Conservation (phyloP, 2,329 filamentous ascomycete genomes). For the Magnaporthales sp. region DNA sequence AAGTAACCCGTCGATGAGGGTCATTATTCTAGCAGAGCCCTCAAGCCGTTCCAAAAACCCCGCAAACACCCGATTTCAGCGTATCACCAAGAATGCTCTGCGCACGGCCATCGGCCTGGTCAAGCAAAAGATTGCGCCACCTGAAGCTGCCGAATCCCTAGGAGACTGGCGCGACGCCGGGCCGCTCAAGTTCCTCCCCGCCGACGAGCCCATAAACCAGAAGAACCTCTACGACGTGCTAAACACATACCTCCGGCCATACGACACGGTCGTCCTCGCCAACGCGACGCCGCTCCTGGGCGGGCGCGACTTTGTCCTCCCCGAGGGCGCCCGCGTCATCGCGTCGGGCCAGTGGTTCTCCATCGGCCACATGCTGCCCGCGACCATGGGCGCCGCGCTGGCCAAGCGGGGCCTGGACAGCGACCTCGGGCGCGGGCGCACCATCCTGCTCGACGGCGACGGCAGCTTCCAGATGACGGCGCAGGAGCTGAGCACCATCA, state of each 20-base stretch:
- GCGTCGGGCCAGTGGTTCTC: conserved; percentile 14
- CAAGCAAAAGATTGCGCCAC: neutral
- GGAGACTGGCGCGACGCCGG: neutral
- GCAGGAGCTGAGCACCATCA: conserved; percentile 79
- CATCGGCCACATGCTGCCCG: conserved; percentile 9
- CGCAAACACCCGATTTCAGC: neutral
- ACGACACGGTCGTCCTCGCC: conserved; percentile 48
- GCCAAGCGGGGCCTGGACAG: conserved; percentile 31
- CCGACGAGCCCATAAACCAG: conserved; percentile 33
- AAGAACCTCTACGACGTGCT: conserved; percentile 38
- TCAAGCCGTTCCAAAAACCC: neutral
- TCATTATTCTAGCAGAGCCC: neutral
- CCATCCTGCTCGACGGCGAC: conserved; percentile 82
- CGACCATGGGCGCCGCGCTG: conserved; percentile 4
- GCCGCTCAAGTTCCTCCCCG: neutral
- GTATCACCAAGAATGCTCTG: neutral
- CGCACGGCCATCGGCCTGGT: neutral
- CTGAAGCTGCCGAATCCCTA: neutral
- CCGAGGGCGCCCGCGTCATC: conserved; percentile 36
- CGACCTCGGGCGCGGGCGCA: conserved; percentile 44
- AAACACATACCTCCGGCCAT: conserved; percentile 35
- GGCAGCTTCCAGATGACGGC: conserved; percentile 79
- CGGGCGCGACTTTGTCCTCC: conserved; percentile 39
- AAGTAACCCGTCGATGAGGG: neutral
- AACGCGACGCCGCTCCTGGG: conserved; percentile 51